Conservation (phyloP, 179 eudicot species). For the Silene noctiflora region DNA sequence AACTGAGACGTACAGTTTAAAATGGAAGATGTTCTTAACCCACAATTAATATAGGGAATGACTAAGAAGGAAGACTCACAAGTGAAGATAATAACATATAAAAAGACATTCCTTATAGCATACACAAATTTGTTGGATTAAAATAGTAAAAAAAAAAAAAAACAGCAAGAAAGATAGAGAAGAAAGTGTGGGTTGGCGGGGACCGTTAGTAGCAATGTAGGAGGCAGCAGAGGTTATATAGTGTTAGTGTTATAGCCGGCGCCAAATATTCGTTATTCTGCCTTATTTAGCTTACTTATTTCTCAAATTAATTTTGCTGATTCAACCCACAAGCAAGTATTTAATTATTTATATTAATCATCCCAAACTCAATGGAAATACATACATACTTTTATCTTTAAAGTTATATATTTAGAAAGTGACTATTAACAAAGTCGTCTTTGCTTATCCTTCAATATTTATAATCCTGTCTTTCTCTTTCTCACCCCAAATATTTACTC, state of each 20-base stretch:
- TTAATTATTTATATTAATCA: not conserved
- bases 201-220: conserved; percentile 27
- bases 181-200: conserved; percentile 15
- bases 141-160: no score
- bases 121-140: not conserved
- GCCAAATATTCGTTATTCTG: conserved; percentile 45
- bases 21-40: no score
- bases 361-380: conserved; percentile 15
- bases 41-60: no score
- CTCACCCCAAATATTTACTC: conserved; percentile 11
- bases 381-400: not conserved
- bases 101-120: no score
- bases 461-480: conserved; percentile 22
- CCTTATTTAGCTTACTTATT: conserved; percentile 1
- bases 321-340: not conserved
- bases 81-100: no score
- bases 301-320: not conserved
- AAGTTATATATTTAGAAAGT: conserved; percentile 13
- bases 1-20: no score
- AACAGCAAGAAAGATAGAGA: not conserved
- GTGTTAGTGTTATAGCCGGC: conserved; percentile 26
- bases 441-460: not conserved
- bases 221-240: conserved; percentile 17
- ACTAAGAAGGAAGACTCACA: no score
- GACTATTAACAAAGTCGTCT: not conserved